Conservation (phyloP, 148 eudicot species). For the Fagopyrum esculentum region DNA sequence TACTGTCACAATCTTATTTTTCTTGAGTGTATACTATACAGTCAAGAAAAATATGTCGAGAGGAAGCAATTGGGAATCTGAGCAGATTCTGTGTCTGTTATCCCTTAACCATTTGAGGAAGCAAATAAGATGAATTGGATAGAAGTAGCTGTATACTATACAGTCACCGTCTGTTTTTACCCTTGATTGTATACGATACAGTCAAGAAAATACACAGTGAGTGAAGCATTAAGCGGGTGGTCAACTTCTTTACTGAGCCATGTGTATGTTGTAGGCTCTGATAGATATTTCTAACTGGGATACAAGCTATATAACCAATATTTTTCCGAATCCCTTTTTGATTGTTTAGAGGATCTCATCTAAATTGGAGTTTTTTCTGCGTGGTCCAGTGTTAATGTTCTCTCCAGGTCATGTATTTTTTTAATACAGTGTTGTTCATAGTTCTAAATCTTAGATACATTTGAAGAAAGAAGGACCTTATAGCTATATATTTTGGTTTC, state of each 20-base stretch:
- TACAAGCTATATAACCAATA: not conserved
- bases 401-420: not conserved
- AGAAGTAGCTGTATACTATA: not conserved
- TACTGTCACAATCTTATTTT: not conserved
- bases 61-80: slow-evolving; percentile 41
- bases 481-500: not conserved
- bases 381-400: not conserved
- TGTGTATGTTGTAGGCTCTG: slow-evolving; percentile 14
- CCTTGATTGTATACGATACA: too few relatives aligned
- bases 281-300: slow-evolving; percentile 7
- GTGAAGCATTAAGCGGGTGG: too few relatives aligned
- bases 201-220: too few relatives aligned
- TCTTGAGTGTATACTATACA: too few relatives aligned
- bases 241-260: not conserved
- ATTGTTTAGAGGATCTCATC: slow-evolving; percentile 1
- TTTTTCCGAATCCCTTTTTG: not conserved
- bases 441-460: not conserved
- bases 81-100: slow-evolving; percentile 77
- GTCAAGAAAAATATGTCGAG: too few relatives aligned
- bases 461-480: slow-evolving; percentile 1
- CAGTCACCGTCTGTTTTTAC: not conserved
- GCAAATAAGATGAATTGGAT: slow-evolving; percentile 30
- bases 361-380: not conserved
- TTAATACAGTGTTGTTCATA: slow-evolving; percentile 3
- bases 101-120: slow-evolving; percentile 50